Percentiles rank a stretch among this genome's conserved stretches.
phyloP scores from a whole-genome alignment of 164 flowering plant genomes.

The Vitis amurensis region DNA sequence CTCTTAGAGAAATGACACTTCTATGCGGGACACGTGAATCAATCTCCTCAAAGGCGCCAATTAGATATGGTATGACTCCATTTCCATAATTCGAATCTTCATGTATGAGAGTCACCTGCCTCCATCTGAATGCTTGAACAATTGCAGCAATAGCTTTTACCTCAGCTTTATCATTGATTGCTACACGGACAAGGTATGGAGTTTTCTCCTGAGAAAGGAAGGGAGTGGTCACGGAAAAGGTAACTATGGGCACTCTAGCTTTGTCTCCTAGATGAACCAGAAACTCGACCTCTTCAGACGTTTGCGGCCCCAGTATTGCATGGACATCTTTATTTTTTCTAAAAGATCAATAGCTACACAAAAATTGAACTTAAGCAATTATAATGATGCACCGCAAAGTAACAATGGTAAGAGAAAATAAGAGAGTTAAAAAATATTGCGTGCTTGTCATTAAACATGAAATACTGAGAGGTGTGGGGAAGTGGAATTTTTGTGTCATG shows the following conservation, averaged over 20 bases:
- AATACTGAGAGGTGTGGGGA: too few relatives aligned
- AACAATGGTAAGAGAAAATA: too few relatives aligned
- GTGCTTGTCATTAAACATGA: too few relatives aligned
- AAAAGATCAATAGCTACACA: slow-evolving; percentile 14
- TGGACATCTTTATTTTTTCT: slow-evolving; percentile 1
- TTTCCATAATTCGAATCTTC: slow-evolving; percentile 11
- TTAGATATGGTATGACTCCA: slow-evolving; percentile 13
- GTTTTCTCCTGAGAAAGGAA: neutral
- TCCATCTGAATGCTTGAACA: slow-evolving; percentile 13
- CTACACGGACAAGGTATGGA: slow-evolving; percentile 10
- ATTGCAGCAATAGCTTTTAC: slow-evolving; percentile 13
- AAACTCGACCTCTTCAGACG: slow-evolving; percentile 13
- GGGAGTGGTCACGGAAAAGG: slow-evolving; percentile 8
- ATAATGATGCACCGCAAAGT: too few relatives aligned
- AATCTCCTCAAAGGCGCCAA: slow-evolving; percentile 8
- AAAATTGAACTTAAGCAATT: too few relatives aligned
- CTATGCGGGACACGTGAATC: slow-evolving; percentile 1
- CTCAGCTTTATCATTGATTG: slow-evolving; percentile 12
- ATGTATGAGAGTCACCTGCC: slow-evolving; percentile 8
- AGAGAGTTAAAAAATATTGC: too few relatives aligned
- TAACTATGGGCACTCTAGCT: slow-evolving; percentile 20
- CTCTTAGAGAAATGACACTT: neutral
- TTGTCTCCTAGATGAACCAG: slow-evolving; percentile 14
- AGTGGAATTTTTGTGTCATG: too few relatives aligned
- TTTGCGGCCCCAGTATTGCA: slow-evolving; percentile 17